Evolutionary conservation across 306 rosid genomes (phyloP).

Genomic region (Delonix regia): DNA sequence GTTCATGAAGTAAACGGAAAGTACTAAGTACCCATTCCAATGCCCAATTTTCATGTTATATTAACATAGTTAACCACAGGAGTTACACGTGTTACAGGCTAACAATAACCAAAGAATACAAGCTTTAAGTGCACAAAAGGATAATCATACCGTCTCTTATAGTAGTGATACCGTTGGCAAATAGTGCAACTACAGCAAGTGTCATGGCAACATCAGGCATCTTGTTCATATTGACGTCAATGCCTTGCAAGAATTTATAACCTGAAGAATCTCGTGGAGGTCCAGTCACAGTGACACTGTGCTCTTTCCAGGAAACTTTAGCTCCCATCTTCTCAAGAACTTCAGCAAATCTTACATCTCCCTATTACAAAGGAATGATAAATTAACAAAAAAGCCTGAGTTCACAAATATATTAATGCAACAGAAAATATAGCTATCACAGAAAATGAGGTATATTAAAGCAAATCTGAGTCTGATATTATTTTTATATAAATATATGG

Average conservation of each 20-base stretch:
- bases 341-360: constrained; percentile 95
- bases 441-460: too few relatives aligned
- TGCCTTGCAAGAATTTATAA: constrained; percentile 65
- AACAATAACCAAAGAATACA: not conserved
- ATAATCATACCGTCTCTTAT: constrained; percentile 89
- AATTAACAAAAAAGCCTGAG: constrained; percentile 18
- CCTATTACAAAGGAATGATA: constrained; percentile 50
- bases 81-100: not conserved
- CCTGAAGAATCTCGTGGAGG: constrained; percentile 69
- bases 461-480: too few relatives aligned
- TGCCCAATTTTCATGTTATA: not conserved
- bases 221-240: constrained; percentile 99
- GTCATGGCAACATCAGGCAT: constrained; percentile 99
- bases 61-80: not conserved
- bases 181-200: constrained; percentile 95
- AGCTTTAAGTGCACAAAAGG: not conserved
- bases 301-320: constrained; percentile 93
- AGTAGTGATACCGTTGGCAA: constrained; percentile 83
- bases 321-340: constrained; percentile 99
- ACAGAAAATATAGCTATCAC: too few relatives aligned
- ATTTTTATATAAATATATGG: too few relatives aligned
- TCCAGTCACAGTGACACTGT: constrained; percentile 86
- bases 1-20: too few relatives aligned
- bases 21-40: not conserved
- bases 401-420: not conserved